Percentiles rank a stretch among this genome's conserved stretches.
These are phyloP conservation scores for Xerophyta viscosa DNA, from an alignment of 106 monocot species.

Conservation along the genomic window DNA sequence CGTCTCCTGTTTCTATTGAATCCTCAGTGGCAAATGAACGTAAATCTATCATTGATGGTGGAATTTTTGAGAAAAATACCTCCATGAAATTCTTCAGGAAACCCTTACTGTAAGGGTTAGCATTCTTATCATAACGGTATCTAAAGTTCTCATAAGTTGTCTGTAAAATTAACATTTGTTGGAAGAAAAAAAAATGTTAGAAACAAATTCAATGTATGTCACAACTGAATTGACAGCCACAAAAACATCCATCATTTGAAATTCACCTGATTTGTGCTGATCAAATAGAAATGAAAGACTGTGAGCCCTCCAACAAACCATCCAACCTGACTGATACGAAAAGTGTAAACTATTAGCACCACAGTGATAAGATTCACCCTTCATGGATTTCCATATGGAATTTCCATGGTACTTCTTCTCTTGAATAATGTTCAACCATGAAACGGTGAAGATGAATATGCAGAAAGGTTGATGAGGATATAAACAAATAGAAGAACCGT, in stretches of 20 bases:
- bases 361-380: slow-evolving; percentile 60
- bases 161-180: slow-evolving; percentile 20
- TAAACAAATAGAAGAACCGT: slow-evolving; percentile 84
- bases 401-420: slow-evolving; percentile 29
- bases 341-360: slow-evolving; percentile 75
- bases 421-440: slow-evolving; percentile 67
- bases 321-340: slow-evolving; percentile 67
- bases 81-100: slow-evolving; percentile 36
- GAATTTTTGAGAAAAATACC: slow-evolving; percentile 51
- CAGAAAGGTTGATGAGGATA: slow-evolving; percentile 76
- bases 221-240: background rate
- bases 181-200: background rate
- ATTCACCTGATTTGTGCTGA: slow-evolving; percentile 66
- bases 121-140: slow-evolving; percentile 70
- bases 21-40: slow-evolving; percentile 45
- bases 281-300: slow-evolving; percentile 77
- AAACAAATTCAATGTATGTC: background rate
- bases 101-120: slow-evolving; percentile 67
- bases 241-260: background rate
- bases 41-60: slow-evolving; percentile 63
- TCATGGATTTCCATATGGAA: slow-evolving; percentile 49
- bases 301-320: slow-evolving; percentile 99
- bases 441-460: slow-evolving; percentile 64
- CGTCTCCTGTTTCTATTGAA: slow-evolving; percentile 21
- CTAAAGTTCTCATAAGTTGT: slow-evolving; percentile 90